Evolutionary conservation across 2,329 filamentous ascomycete genomes (phyloP), one percentile per base, ranked within the genome.

Genomic region (Exophiala sp.): DNA sequence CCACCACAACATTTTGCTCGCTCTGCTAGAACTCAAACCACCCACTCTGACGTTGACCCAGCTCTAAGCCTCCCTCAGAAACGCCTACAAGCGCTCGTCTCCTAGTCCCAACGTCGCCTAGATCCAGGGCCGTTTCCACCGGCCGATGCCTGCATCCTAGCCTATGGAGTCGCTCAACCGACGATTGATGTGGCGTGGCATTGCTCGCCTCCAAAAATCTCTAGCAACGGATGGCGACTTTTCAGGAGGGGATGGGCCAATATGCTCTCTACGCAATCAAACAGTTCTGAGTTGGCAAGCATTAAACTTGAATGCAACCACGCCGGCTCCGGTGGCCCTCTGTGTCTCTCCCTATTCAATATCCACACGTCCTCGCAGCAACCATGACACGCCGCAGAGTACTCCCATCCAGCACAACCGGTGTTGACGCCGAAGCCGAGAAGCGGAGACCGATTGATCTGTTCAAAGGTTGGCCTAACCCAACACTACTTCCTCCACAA

Each of bases 401-500:
- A 18, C 19, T 21, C 23, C 30, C 3, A 21, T 7, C 18, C 10
- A 18, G 16, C 35, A 38, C 27, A n/a, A 23, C 34, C 19, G 14
- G 2, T 21, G 6, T 23, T 30, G 37, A 44, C 19, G 42, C 48
- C 29, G 53, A 46, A 37, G 38, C 48, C 4, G 14, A 21, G 3
- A 45, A 27, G n/a, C 35, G 23, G 16, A 50, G 51, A 39, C 57
- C 52, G 32, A 72, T 75, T 46, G 68, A 75, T 60, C 65, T 75
- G 11, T 64, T 69, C 46, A 64, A 64, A 47, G 73, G 73, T 21
- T 73, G 70, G 69, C 75, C 75, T 2, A 71, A 74, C 62, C 68
- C 74, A 30, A 67, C 71, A 22, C 77, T 93, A 5, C 75, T 94
- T 8, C 86, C 88, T 5, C 76, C 78, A 2, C 43, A 32, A 2